These are phyloP conservation scores for Breviolum minutum DNA, from an alignment of 73 alveolate genomes.

Conservation along the genomic window DNA sequence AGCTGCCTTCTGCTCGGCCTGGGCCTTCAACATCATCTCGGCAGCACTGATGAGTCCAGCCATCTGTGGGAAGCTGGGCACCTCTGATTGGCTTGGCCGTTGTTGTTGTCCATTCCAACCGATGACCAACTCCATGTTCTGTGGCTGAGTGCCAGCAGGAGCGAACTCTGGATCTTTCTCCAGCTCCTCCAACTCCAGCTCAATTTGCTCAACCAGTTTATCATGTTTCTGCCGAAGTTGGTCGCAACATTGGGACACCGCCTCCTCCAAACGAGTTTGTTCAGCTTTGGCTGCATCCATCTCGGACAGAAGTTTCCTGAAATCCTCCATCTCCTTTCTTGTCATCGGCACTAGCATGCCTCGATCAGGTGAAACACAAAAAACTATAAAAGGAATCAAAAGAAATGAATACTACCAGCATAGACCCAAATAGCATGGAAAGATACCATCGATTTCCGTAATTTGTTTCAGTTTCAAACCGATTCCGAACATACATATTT, in stretches of 20 bases:
- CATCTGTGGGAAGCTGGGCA: constrained; percentile 79
- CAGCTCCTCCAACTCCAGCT: constrained; percentile 69
- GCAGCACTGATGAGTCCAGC: constrained; percentile 93
- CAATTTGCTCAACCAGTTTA: constrained; percentile 51
- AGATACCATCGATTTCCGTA: too few species aligned
- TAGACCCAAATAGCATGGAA: too few species aligned
- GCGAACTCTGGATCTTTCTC: constrained; percentile 74
- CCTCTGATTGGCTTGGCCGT: constrained; percentile 17
- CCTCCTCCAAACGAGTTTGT: constrained; percentile 4
- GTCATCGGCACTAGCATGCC: background rate
- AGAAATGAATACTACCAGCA: too few species aligned
- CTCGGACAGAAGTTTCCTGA: constrained; percentile 61
- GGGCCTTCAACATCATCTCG: constrained; percentile 83
- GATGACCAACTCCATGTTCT: constrained; percentile 89
- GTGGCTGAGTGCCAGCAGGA: constrained; percentile 77
- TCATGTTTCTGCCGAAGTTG: constrained; percentile 59
- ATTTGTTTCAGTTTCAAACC: too few species aligned
- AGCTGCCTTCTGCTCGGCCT: background rate
- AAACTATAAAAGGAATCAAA: too few species aligned
- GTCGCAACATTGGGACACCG: constrained; percentile 20
- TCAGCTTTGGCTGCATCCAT: constrained; percentile 61
- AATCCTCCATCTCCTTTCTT: constrained; percentile 53
- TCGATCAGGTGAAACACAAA: too few species aligned
- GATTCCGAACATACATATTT: too few species aligned
- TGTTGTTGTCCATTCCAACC: constrained; percentile 85